Percentiles rank a stretch among this genome's conserved stretches.
Conservation (phyloP, 23 red algal species). For the Gracilaria gracilis region DNA sequence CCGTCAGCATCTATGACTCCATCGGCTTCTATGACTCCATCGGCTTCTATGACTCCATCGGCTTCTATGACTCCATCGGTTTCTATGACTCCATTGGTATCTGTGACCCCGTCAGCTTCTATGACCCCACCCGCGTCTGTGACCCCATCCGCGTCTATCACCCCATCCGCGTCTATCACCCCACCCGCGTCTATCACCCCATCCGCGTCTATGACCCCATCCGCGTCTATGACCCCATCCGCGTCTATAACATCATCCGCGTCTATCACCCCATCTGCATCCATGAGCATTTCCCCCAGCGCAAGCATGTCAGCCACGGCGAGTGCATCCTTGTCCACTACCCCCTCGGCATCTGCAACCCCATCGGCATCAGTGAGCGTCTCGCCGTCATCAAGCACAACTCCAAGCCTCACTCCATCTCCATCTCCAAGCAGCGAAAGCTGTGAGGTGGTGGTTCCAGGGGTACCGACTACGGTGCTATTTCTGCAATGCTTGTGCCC, state of each 20-base stretch:
- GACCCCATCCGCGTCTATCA: not conserved
- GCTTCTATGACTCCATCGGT: not conserved
- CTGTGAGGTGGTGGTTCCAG: not conserved
- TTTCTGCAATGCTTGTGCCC: constrained; percentile 13
- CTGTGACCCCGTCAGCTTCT: not conserved
- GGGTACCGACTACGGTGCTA: constrained; percentile 16
- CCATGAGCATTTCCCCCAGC: not conserved
- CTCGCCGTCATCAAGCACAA: not conserved
- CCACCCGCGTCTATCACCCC: not conserved
- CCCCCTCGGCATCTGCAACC: not conserved
- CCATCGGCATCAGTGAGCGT: not conserved
- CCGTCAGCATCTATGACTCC: not conserved
- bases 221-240: not conserved
- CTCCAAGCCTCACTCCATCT: constrained; percentile 7
- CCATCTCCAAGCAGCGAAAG: not conserved
- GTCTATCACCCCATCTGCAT: not conserved
- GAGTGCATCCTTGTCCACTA: not conserved
- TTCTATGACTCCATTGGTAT: not conserved
- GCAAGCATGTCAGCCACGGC: not conserved
- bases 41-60: constrained; percentile 9
- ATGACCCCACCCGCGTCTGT: not conserved
- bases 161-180: not conserved
- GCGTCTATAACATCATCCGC: not conserved
- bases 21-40: not conserved
- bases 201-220: not conserved